A percentile compares a stretch with the other conserved stretches of the same genome.
These are phyloP conservation scores for Eutrema heterophyllum DNA, from an alignment of 345 rosid genomes.

Conservation along the genomic window DNA sequence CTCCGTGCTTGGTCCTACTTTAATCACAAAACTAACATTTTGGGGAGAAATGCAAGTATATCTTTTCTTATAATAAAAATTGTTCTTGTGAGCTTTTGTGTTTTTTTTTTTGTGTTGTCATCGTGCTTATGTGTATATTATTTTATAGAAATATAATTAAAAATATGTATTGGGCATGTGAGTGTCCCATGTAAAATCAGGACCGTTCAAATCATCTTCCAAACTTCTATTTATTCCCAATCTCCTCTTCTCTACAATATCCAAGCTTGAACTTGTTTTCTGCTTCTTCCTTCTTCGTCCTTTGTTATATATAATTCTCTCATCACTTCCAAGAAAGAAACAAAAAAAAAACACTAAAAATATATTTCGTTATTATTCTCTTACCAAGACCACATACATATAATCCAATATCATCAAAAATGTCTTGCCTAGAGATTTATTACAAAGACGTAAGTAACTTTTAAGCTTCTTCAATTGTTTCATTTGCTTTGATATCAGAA, in stretches of 20 bases:
- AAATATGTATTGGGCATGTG: constrained; percentile 36
- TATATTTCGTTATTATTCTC: background rate
- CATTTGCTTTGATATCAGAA: background rate
- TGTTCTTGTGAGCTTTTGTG: background rate
- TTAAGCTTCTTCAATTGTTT: background rate
- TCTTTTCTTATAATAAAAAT: background rate
- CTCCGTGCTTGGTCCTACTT: no score
- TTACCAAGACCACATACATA: background rate
- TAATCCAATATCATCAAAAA: constrained; percentile 16
- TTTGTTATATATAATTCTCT: constrained; percentile 21
- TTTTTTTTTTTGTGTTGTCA: background rate
- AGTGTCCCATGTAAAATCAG: constrained; percentile 37
- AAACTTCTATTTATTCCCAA: constrained; percentile 48
- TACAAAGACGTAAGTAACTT: constrained; percentile 45
- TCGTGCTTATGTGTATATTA: constrained; percentile 10
- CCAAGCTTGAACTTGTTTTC: constrained; percentile 27
- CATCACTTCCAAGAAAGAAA: background rate
- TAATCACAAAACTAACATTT: no score
- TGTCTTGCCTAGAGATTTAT: constrained; percentile 45
- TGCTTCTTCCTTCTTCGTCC: constrained; percentile 21
- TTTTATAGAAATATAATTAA: background rate
- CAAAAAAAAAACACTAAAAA: background rate
- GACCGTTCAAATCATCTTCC: constrained; percentile 41
- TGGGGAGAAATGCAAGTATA: background rate
- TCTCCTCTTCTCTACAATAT: constrained; percentile 24